Base-by-base conservation (phyloP, 2,329 filamentous ascomycete genomes). In the Arachnomyces sp. region DNA sequence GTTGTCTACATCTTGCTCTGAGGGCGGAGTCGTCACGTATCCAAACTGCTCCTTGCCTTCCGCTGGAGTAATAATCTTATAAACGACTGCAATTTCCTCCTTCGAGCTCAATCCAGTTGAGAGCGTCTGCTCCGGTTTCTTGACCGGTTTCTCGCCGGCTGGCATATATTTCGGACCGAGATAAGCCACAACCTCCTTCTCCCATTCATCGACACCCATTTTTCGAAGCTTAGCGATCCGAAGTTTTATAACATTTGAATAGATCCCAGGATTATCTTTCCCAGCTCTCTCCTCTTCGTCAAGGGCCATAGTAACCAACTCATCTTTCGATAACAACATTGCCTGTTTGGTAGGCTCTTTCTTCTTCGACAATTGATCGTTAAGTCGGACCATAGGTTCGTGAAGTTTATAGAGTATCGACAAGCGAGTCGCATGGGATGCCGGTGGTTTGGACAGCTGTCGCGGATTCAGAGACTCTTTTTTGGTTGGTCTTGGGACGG, bases 221-320 rank as follows among this genome's bases (percentile, higher is more conserved):
- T 82, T 83, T 55, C 83, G 86, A 56, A 88, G 80, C 32, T 73
- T 72, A 52, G 84, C 74, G 43, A 96, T 82, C 28, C 80, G 80
- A 49, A 87, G 84, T 56, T 89, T 93, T 59, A 96, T 78, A 17
- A 88, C 70, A 52, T 94, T 95, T 6, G 75, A 70, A 55, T 98
- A 98, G 18, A 96, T 78, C 0, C 74, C 63, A 1, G 74, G 66
- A 44, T 82, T 82, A 12, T 81, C 78, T 9, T 70, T 71, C 1
- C 88, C 88, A 6, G 78, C 68, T 28, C 76, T 76, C 57, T 94
- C 80, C 63, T 98, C 93, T 44, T 89, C 79, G 38, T 73, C 65
- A n/a, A 69, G 46, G 9, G 68, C 64, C 62, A 69, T 65, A 11
- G 56, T 61, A 16, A 69, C 52, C 29, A 72, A 50, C 48, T 73